Percentiles rank a stretch among this genome's conserved stretches.
Conservation (phyloP, 2,329 filamentous ascomycete species). For the Dactylella cylindrospora region DNA sequence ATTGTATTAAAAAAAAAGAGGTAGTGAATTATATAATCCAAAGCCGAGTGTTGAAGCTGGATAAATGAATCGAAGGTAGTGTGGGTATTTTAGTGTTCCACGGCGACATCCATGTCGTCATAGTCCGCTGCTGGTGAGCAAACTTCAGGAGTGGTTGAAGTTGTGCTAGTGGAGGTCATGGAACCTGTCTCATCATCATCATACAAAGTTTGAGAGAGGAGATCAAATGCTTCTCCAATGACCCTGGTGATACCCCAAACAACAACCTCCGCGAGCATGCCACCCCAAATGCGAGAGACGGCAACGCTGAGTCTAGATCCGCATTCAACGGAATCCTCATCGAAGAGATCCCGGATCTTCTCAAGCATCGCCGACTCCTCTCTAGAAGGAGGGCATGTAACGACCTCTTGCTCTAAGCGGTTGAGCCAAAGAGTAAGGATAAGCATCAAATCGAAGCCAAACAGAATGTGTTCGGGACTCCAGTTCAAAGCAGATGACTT, state of each 20-base stretch:
- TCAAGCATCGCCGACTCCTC: constrained; percentile 89
- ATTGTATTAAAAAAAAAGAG: constrained; percentile 45
- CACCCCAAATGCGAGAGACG: constrained; percentile 92
- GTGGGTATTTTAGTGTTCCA: constrained; percentile 60
- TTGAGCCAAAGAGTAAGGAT: constrained; percentile 98
- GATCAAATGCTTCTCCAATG: constrained; percentile 97
- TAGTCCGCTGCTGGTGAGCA: constrained; percentile 64
- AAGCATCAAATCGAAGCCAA: constrained; percentile 95
- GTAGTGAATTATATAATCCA: constrained; percentile 51
- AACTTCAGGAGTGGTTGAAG: constrained; percentile 66
- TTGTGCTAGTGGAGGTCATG: constrained; percentile 68
- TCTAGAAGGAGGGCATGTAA: constrained; percentile 68
- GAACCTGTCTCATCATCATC: constrained; percentile 87
- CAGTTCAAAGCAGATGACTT: constrained; percentile 96
- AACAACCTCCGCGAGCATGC: constrained; percentile 96
- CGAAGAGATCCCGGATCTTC: constrained; percentile 85
- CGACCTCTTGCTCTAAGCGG: constrained; percentile 97
- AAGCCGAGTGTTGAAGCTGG: constrained; percentile 49
- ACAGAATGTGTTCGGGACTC: constrained; percentile 97
- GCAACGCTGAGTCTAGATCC: constrained; percentile 88
- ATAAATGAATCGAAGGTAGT: neutral
- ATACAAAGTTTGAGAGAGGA: constrained; percentile 89
- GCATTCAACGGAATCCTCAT: constrained; percentile 81
- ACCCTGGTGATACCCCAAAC: constrained; percentile 98
- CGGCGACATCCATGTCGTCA: constrained; percentile 59